Evolutionary conservation across 2,329 filamentous ascomycete genomes (phyloP).

Genomic region (Ceratocystis destructans): DNA sequence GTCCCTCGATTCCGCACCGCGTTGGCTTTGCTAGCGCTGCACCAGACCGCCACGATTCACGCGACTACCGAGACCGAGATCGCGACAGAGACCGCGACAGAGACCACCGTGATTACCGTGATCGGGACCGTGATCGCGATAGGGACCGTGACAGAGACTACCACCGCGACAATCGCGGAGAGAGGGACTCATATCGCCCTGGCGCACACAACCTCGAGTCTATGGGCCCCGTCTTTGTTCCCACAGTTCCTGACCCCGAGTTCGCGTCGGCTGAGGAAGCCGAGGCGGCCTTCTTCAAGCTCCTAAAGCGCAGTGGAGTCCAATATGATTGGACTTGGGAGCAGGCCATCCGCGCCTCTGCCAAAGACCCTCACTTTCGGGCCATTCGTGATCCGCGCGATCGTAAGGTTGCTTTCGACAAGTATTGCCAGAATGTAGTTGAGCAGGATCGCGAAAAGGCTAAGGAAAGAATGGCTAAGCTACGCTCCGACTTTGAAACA

Average conservation of each 20-base stretch:
- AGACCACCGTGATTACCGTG: slow-evolving; percentile 22
- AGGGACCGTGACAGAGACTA: slow-evolving; percentile 30
- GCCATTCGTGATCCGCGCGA: slow-evolving; percentile 87
- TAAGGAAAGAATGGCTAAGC: slow-evolving; percentile 81
- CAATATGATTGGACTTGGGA: slow-evolving; percentile 90
- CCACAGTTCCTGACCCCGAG: slow-evolving; percentile 57
- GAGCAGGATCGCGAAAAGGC: slow-evolving; percentile 88
- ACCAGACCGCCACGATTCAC: slow-evolving; percentile 24
- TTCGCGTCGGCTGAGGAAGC: slow-evolving; percentile 74
- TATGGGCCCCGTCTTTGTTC: slow-evolving; percentile 31
- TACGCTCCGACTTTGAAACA: slow-evolving; percentile 83
- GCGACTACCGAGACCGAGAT: slow-evolving; percentile 24
- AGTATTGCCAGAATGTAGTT: slow-evolving; percentile 81
- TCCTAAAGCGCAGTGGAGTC: slow-evolving; percentile 71
- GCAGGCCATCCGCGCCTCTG: slow-evolving; percentile 69
- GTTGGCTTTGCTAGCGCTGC: slow-evolving; percentile 28
- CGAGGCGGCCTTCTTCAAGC: slow-evolving; percentile 82
- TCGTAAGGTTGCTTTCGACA: slow-evolving; percentile 81
- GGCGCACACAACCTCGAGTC: slow-evolving; percentile 9
- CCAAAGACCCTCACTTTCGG: slow-evolving; percentile 84
- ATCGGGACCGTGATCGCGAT: slow-evolving; percentile 21
- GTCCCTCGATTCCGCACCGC: slow-evolving; percentile 31
- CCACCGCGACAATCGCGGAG: slow-evolving; percentile 22
- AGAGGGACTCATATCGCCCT: slow-evolving; percentile 25
- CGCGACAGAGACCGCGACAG: slow-evolving; percentile 19